Evolutionary conservation across 2,329 filamentous ascomycete genomes (phyloP).

Genomic region (Verticillium zaregamsianum): DNA sequence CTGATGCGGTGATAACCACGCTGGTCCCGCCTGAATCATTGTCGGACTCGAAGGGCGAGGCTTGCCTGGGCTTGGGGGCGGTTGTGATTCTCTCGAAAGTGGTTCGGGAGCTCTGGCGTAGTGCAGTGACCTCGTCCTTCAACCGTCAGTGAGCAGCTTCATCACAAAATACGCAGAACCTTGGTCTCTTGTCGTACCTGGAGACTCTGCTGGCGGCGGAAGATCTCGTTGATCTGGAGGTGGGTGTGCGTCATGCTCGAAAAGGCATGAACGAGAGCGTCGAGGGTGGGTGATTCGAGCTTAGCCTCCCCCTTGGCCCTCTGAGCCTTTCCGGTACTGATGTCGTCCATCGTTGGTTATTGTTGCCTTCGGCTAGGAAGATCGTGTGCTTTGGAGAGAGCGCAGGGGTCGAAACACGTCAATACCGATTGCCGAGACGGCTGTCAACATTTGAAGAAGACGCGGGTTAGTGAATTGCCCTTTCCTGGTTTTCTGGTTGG

Average conservation of each 20-base stretch:
- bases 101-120: neutral
- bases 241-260: neutral
- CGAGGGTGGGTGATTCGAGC: neutral
- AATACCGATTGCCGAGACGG: no score
- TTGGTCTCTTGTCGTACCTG: neutral
- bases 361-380: neutral
- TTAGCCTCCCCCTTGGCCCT: neutral
- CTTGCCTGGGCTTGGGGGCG: neutral
- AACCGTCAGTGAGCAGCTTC: neutral
- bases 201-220: neutral
- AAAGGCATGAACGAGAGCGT: slow-evolving; percentile 3
- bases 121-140: neutral
- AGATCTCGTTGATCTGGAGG: neutral
- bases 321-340: neutral
- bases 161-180: no score
- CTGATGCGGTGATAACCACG: neutral
- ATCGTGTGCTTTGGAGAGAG: neutral
- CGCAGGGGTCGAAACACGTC: no score
- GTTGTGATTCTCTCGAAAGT: neutral
- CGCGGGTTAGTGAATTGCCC: no score
- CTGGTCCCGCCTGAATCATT: neutral
- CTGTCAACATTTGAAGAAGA: no score
- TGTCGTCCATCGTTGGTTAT: neutral
- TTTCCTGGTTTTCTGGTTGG: no score
- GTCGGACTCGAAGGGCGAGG: neutral